Conservation (phyloP, 768 basidiomycete species). For the Rhizopogon sp. region DNA sequence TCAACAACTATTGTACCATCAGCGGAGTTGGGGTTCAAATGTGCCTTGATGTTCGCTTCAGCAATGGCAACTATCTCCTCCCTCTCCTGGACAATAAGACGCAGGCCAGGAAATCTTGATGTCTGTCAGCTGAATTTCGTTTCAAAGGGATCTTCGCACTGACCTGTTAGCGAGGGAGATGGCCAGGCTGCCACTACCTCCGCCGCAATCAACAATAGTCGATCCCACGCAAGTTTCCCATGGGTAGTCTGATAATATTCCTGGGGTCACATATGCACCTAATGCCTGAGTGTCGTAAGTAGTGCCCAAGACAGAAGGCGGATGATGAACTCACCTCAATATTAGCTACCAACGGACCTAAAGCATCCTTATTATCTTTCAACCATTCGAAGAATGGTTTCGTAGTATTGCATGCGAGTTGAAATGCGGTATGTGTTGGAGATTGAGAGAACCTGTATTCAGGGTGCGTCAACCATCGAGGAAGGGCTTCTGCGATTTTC, state of each 20-base stretch:
- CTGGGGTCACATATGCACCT: slow-evolving; percentile 21
- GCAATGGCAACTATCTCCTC: slow-evolving; percentile 16
- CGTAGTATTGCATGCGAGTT: slow-evolving; percentile 31
- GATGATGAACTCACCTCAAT: no score
- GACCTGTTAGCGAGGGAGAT: no score
- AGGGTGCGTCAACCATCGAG: slow-evolving; percentile 9
- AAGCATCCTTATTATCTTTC: background rate
- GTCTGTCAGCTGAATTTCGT: no score
- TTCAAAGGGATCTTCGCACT: no score
- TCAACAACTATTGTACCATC: slow-evolving; percentile 30
- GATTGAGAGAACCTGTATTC: slow-evolving; percentile 10
- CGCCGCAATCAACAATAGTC: slow-evolving; percentile 37
- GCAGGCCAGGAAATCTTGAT: no score
- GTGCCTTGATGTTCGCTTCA: slow-evolving; percentile 13
- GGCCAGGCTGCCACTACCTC: slow-evolving; percentile 14
- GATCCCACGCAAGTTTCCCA: slow-evolving; percentile 30
- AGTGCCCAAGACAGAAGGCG: no score
- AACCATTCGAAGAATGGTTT: slow-evolving; percentile 29
- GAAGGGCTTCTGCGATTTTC: slow-evolving; percentile 9
- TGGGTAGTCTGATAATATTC: slow-evolving; percentile 35
- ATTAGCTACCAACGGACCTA: no score
- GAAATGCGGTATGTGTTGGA: slow-evolving; percentile 30
- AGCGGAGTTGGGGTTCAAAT: slow-evolving; percentile 29
- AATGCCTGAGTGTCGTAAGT: background rate
- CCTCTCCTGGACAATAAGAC: slow-evolving; percentile 1